A percentile compares a stretch with the other conserved stretches of the same genome.
phyloP scores from a whole-genome alignment of 345 rosid species.

The Turnera subulata region DNA sequence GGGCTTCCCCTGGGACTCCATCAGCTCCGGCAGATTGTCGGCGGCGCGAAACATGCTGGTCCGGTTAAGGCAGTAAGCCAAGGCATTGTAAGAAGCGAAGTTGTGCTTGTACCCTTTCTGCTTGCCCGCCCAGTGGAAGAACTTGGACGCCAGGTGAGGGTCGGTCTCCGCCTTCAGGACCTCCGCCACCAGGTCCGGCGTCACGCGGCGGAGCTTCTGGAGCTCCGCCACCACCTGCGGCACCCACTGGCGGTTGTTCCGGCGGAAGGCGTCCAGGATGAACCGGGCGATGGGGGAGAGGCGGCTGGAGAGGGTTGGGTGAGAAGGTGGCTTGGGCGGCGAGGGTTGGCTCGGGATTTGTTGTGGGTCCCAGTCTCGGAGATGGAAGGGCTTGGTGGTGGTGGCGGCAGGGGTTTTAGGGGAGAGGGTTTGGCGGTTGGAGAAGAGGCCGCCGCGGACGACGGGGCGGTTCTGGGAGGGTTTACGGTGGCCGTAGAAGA shows the following conservation, averaged over 20 bases:
- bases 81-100: constrained; percentile 81
- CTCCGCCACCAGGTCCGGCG: constrained; percentile 72
- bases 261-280: constrained; percentile 69
- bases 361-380: constrained; percentile 76
- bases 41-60: constrained; percentile 65
- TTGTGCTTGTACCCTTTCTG: constrained; percentile 76
- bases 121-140: constrained; percentile 93
- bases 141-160: constrained; percentile 64
- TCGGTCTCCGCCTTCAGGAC: constrained; percentile 57
- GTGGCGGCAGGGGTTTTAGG: constrained; percentile 13
- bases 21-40: constrained; percentile 80
- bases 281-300: constrained; percentile 86
- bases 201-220: constrained; percentile 81
- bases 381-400: constrained; percentile 36
- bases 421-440: constrained; percentile 53
- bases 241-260: constrained; percentile 57
- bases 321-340: constrained; percentile 2
- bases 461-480: constrained; percentile 79
- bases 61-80: constrained; percentile 78
- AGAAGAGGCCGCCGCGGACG: constrained; percentile 74
- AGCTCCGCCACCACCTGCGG: constrained; percentile 63
- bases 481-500: constrained; percentile 78
- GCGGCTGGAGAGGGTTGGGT: constrained; percentile 34
- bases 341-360: constrained; percentile 22
- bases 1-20: constrained; percentile 76